Evolutionary conservation across 176 grass and related monocot species (phyloP).

Genomic region (Guadua angustifolia): DNA sequence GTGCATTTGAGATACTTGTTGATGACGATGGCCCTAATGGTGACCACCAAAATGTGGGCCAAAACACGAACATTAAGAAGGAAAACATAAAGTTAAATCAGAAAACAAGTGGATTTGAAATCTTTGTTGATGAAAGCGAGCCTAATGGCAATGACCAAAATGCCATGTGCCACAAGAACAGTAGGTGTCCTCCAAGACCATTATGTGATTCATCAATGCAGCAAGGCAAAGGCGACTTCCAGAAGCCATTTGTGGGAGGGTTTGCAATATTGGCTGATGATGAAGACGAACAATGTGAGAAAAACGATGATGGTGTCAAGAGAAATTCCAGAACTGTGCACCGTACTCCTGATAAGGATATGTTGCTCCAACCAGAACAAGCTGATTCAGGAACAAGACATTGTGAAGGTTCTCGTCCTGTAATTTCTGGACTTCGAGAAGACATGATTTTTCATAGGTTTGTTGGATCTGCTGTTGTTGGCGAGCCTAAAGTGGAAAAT

Average conservation of each 20-base stretch:
- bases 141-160: constrained; percentile 34
- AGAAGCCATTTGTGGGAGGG: constrained; percentile 67
- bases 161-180: constrained; percentile 29
- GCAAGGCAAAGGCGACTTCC: constrained; percentile 4
- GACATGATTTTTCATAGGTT: constrained; percentile 80
- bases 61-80: constrained; percentile 37
- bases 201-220: constrained; percentile 40
- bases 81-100: constrained; percentile 47
- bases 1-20: constrained; percentile 77
- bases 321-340: constrained; percentile 28
- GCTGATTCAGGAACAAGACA: constrained; percentile 24
- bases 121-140: constrained; percentile 74
- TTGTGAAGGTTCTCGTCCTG: constrained; percentile 29
- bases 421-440: constrained; percentile 56
- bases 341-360: constrained; percentile 18
- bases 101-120: constrained; percentile 53
- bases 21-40: constrained; percentile 60
- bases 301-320: constrained; percentile 22
- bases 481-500: constrained; percentile 81
- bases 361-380: constrained; percentile 28
- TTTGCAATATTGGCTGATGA: constrained; percentile 81
- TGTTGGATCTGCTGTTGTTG: constrained; percentile 78
- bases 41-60: constrained; percentile 33
- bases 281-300: constrained; percentile 53
- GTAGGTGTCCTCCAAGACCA: constrained; percentile 32